Conservation (phyloP, 2,329 filamentous ascomycete species). For the Aureobasidium melanogenum region DNA sequence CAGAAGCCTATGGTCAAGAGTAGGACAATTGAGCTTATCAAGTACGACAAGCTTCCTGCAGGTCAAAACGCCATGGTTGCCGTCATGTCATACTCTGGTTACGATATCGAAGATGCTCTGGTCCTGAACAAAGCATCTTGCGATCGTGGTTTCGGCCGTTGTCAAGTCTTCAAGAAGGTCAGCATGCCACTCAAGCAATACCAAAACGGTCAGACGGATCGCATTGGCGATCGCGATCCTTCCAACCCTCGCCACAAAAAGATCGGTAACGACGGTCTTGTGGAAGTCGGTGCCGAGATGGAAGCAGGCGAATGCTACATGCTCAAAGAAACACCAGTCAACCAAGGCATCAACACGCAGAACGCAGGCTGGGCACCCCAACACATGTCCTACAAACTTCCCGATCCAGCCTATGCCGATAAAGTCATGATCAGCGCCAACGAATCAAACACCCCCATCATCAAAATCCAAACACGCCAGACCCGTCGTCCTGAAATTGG, state of each 20-base stretch:
- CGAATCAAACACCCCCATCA: slow-evolving; percentile 73
- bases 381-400: slow-evolving; percentile 45
- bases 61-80: slow-evolving; percentile 96
- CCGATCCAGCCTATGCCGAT: slow-evolving; percentile 83
- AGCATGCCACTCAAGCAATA: slow-evolving; percentile 81
- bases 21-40: slow-evolving; percentile 89
- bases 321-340: slow-evolving; percentile 78
- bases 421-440: slow-evolving; percentile 91
- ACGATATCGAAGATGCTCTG: slow-evolving; percentile 97
- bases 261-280: slow-evolving; percentile 79
- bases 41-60: slow-evolving; percentile 94
- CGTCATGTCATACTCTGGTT: slow-evolving; percentile 98
- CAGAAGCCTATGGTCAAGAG: slow-evolving; percentile 97
- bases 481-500: slow-evolving; percentile 90
- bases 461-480: slow-evolving; percentile 95
- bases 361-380: slow-evolving; percentile 25
- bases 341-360: slow-evolving; percentile 59
- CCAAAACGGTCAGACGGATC: slow-evolving; percentile 62
- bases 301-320: slow-evolving; percentile 76
- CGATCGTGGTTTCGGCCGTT: slow-evolving; percentile 90
- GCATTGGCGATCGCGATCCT: slow-evolving; percentile 50
- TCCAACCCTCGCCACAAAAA: slow-evolving; percentile 51
- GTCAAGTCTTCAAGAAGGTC: slow-evolving; percentile 97
- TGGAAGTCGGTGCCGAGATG: slow-evolving; percentile 74
- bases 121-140: slow-evolving; percentile 94